Base-by-base conservation (phyloP, 192 early-diverging fungal species). In the Rhizophagus clarus region DNA sequence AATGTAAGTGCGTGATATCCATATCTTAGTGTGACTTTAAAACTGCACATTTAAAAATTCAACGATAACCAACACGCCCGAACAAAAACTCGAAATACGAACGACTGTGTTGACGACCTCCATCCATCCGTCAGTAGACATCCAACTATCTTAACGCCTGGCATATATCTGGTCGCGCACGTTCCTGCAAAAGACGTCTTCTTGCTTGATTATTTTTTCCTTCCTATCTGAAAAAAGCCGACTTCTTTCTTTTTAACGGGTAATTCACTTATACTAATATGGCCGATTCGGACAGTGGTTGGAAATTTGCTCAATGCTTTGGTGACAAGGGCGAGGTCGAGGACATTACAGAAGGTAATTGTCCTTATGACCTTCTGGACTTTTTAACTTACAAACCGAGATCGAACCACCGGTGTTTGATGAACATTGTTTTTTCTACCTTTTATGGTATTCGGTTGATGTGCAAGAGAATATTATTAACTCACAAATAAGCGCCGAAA, bases 291-390 rank as follows among this genome's bases (percentile, higher is more conserved):
- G 85, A 86, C 67, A 76, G 81, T 74, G 82, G 81, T 68, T 96
- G 94, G 94, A 95, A 96, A 84, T 99, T 99, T 85, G 96, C 97
- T 56, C 97, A 99, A 88, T 99, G 97, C 88, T 99, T 99, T 89
- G 97, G 97, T 72, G 97, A 99, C 88, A 99, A 99, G 86, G 95
- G 95, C 66, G 97, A 99, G 76, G 92, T 96, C 71, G 97, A 99
- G 76, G 97, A 99, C 85, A 95, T 99, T 73, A 98, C 97, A 64
- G 97, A 99, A 94, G 97, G 97, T 97, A 94, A 84, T 85, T 77
- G 37, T 51, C 60, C 31, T 68, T 42, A 72, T 34, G 64, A 68
- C 67, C 47, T 61, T 34, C 56, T 20, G 31, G 74, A 34, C 15
- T 40, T 60, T 56, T 72, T 72, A 72, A 49, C 9, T 72, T 29